Evolutionary conservation across 139 green algal species (phyloP).

Genomic region (Coelastrella sp.): DNA sequence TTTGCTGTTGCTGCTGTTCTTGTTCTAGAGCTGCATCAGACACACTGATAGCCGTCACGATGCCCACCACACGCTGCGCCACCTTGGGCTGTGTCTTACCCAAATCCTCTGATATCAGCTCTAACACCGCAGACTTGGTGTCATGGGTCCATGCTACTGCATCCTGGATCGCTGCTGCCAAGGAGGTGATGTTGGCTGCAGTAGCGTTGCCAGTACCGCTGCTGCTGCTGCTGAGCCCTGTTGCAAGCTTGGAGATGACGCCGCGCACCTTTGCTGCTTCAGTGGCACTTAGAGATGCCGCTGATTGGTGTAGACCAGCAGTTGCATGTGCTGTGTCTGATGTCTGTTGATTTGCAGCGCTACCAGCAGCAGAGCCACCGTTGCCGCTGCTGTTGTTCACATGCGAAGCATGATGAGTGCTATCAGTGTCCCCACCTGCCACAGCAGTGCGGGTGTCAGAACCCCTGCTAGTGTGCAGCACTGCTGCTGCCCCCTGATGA

Average conservation of each 20-base stretch:
- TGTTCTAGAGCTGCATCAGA: neutral
- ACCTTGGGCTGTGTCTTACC: conserved; percentile 7
- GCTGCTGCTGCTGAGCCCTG: neutral
- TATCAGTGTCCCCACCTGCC: neutral
- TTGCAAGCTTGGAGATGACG: neutral
- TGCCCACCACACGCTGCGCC: conserved; percentile 16
- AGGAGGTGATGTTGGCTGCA: neutral
- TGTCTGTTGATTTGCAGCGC: neutral
- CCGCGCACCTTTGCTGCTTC: conserved; percentile 5
- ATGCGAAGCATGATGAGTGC: neutral
- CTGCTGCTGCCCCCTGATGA: neutral
- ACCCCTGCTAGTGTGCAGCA: neutral
- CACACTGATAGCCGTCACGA: conserved; percentile 24
- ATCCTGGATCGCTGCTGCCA: conserved; percentile 43
- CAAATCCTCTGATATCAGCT: conserved; percentile 14
- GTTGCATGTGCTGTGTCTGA: neutral
- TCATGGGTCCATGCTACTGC: conserved; percentile 23
- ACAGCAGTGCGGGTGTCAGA: neutral
- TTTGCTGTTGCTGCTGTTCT: conserved; percentile 17
- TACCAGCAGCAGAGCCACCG: no score
- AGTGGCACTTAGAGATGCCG: neutral
- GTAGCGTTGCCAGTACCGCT: neutral
- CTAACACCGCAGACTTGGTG: conserved; percentile 2
- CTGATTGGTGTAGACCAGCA: neutral
- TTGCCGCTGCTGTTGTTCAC: neutral